These are phyloP conservation scores for Diversispora epigaea DNA, from an alignment of 192 early-diverging fungal species.

Conservation along the genomic window DNA sequence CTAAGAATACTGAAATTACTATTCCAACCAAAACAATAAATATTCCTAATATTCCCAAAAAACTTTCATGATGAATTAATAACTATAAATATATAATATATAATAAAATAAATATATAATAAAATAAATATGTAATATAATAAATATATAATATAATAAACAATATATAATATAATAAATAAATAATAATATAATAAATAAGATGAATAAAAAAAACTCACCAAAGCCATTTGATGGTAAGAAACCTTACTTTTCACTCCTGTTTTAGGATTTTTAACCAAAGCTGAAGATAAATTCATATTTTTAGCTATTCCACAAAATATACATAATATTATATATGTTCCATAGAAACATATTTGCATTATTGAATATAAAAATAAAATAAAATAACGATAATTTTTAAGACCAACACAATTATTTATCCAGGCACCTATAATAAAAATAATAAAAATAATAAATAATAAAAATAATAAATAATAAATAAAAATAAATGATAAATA, in stretches of 20 bases:
- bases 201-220: constrained; percentile 33
- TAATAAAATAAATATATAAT: neutral
- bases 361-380: constrained; percentile 48
- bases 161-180: neutral
- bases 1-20: constrained; percentile 48
- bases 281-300: constrained; percentile 37
- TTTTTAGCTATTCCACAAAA: constrained; percentile 38
- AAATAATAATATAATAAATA: neutral
- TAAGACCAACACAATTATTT: constrained; percentile 54
- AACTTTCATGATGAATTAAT: constrained; percentile 50
- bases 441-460: neutral
- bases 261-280: constrained; percentile 27
- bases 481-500: too few relatives aligned
- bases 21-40: constrained; percentile 46
- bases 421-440: constrained; percentile 45
- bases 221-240: constrained; percentile 44
- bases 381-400: constrained; percentile 56
- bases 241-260: constrained; percentile 30
- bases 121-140: neutral
- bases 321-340: constrained; percentile 46
- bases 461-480: too few relatives aligned
- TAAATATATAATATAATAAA: neutral
- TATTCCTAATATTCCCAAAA: constrained; percentile 54
- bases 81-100: constrained; percentile 34
- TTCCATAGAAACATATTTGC: constrained; percentile 52